phyloP scores from a whole-genome alignment of 2,329 filamentous ascomycete genomes.

The Dryadomyces sulphureus region DNA sequence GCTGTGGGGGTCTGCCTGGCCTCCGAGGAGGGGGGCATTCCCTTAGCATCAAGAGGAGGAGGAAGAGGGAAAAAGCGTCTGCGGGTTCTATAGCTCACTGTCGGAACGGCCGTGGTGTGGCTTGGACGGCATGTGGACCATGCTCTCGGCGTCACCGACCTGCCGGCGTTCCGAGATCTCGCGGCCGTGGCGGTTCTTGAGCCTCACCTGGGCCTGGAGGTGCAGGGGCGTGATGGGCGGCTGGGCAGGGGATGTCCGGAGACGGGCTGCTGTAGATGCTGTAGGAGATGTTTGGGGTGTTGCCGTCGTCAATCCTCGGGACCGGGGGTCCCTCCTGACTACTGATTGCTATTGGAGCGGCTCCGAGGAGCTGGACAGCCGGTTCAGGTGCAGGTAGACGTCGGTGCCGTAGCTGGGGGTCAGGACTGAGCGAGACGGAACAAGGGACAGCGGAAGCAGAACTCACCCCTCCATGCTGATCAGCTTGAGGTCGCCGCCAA shows the following conservation, averaged over 20 bases:
- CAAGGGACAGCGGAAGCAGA: not conserved
- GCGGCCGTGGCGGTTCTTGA: slow-evolving; percentile 33
- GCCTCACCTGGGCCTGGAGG: slow-evolving; percentile 49
- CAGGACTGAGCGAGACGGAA: not conserved
- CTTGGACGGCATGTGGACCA: slow-evolving; percentile 42
- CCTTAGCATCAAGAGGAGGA: no score
- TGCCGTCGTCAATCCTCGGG: slow-evolving; percentile 52
- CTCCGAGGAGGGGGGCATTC: no score
- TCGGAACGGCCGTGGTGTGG: slow-evolving; percentile 16
- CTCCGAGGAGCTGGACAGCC: slow-evolving; percentile 87
- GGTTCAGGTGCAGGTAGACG: slow-evolving; percentile 94
- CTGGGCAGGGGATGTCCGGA: not conserved
- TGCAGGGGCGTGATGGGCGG: slow-evolving; percentile 26
- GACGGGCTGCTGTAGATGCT: not conserved
- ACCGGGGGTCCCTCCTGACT: slow-evolving; percentile 64
- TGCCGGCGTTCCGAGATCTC: slow-evolving; percentile 81
- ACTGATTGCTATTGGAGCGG: slow-evolving; percentile 89
- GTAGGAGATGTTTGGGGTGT: not conserved
- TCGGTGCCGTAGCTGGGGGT: slow-evolving; percentile 77
- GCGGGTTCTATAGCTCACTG: slow-evolving; percentile 22
- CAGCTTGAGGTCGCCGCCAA: slow-evolving; percentile 90
- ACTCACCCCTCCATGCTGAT: slow-evolving; percentile 96
- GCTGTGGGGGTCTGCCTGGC: no score
- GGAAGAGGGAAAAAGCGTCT: no score
- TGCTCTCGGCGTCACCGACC: slow-evolving; percentile 72